Conservation (phyloP, 2,329 filamentous ascomycete genomes). For the Cladophialophora carrionii region DNA sequence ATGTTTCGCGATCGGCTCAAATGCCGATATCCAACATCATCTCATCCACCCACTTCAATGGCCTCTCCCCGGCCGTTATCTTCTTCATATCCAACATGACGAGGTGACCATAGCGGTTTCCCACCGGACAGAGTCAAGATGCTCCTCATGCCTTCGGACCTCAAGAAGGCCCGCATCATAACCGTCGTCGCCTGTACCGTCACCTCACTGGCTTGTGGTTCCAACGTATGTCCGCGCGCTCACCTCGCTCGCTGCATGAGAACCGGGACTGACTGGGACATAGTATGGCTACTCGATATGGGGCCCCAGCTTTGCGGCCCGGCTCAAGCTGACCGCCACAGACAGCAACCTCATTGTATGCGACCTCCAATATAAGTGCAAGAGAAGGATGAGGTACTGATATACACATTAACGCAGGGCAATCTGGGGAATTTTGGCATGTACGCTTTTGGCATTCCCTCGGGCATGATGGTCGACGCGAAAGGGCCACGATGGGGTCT, state of each 20-base stretch:
- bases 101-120: slow-evolving; percentile 12
- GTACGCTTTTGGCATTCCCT: slow-evolving; percentile 87
- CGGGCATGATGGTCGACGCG: slow-evolving; percentile 83
- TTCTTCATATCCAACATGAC: slow-evolving; percentile 13
- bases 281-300: slow-evolving; percentile 98
- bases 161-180: slow-evolving; percentile 65
- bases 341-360: slow-evolving; percentile 86
- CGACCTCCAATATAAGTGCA: slow-evolving; percentile 21
- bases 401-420: slow-evolving; percentile 51
- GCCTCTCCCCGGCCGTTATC: not conserved
- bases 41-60: slow-evolving; percentile 3
- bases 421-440: slow-evolving; percentile 71
- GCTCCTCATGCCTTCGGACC: slow-evolving; percentile 24
- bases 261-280: slow-evolving; percentile 17
- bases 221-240: slow-evolving; percentile 69
- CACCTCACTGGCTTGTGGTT: slow-evolving; percentile 87
- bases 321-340: slow-evolving; percentile 84
- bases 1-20: slow-evolving; percentile 4
- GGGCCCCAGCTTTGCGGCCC: slow-evolving; percentile 92
- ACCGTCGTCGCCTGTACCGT: slow-evolving; percentile 83
- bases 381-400: slow-evolving; percentile 18
- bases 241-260: not conserved
- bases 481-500: slow-evolving; percentile 80
- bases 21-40: slow-evolving; percentile 8
- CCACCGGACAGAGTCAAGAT: slow-evolving; percentile 15